A percentile compares a stretch with the other conserved stretches of the same genome.
phyloP scores from a whole-genome alignment of 2,329 filamentous ascomycete species.

The Thyridium curvatum region DNA sequence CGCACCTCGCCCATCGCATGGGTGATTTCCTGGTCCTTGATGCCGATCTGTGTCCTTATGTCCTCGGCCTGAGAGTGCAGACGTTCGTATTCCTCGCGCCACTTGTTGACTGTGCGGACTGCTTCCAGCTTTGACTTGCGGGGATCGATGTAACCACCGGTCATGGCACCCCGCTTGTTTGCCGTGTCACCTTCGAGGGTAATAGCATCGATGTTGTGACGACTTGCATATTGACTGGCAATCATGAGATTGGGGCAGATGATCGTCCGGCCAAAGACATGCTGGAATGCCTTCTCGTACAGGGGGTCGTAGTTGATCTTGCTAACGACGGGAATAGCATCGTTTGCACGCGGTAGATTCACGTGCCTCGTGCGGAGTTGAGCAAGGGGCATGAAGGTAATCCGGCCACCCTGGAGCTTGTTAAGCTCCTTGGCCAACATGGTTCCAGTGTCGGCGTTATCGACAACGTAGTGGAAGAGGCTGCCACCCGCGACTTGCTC shows the following conservation, averaged over 20 bases:
- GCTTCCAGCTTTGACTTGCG: conserved; percentile 82
- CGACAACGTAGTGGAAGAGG: conserved; percentile 93
- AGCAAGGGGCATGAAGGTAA: conserved; percentile 93
- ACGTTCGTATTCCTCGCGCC: conserved; percentile 67
- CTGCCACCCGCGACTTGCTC: conserved; percentile 91
- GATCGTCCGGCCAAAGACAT: conserved; percentile 93
- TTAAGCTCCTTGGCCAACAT: conserved; percentile 74
- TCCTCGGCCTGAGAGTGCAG: conserved; percentile 57
- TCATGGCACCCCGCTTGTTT: conserved; percentile 92
- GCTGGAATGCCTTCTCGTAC: conserved; percentile 82
- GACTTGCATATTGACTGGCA: conserved; percentile 85
- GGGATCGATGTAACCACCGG: conserved; percentile 87
- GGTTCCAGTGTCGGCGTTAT: conserved; percentile 82
- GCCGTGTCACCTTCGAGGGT: conserved; percentile 92
- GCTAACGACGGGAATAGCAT: conserved; percentile 79
- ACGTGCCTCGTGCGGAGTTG: conserved; percentile 64
- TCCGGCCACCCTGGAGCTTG: conserved; percentile 71
- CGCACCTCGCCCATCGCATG: conserved; percentile 76
- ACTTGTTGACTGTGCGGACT: conserved; percentile 67
- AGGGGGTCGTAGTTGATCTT: conserved; percentile 73
- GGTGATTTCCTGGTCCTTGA: conserved; percentile 84
- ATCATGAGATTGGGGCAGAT: conserved; percentile 86
- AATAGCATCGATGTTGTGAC: conserved; percentile 86
- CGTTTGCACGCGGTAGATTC: conserved; percentile 78
- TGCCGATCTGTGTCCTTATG: conserved; percentile 65